Evolutionary conservation across 1,284 basidiomycete species (phyloP), one percentile per base, ranked within the genome.

Genomic region (Papiliotrema nemorosa): DNA sequence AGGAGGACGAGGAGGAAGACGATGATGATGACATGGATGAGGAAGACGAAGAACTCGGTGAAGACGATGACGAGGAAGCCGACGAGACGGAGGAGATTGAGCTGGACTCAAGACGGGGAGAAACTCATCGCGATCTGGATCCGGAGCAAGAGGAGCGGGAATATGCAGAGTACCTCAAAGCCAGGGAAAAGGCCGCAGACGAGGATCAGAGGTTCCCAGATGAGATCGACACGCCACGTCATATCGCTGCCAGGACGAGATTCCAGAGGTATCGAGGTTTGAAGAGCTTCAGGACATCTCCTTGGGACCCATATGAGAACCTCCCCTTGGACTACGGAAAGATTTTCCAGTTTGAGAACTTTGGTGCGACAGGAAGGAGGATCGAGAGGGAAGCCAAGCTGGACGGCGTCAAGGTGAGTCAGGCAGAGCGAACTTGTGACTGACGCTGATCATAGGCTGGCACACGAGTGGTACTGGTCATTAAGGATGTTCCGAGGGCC

Each of bases 221-320:
- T 67, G 94, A 99, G 72, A 82, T 97, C n/a, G 94, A 98, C 63
- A 98, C 96, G 0, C 96, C 94, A 0, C 81, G 86, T 55, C 86
- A 96, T 56, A 78, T 88, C n/a, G 75, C 88, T 0, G 94, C 93
- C 0, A 79, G 83, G 12, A 81, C 81, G n/a, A 82, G 96, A 5
- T 97, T 98, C 76, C 89, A 91, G 60, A 82, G 94, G 31, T 99
- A 86, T 73, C 84, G 94, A 50, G 96, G 94, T 1, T 74, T 99
- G 72, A 85, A 86, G 49, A 91, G 88, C 13, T 89, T 98, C 80
- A 81, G 94, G 34, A 97, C 96, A 2, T 91, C 87, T 63, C 88
- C 88, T 20, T 99, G 94, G 94, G 94, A 98, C 72, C 85, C 94
- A 6, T 97, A 90, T 64, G 94, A 98, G 75, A 94, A 96, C 63